Evolutionary conservation across 495 filamentous ascomycete genomes (phyloP), one percentile per base, ranked within the genome.

Genomic region (Cercophora sp.): DNA sequence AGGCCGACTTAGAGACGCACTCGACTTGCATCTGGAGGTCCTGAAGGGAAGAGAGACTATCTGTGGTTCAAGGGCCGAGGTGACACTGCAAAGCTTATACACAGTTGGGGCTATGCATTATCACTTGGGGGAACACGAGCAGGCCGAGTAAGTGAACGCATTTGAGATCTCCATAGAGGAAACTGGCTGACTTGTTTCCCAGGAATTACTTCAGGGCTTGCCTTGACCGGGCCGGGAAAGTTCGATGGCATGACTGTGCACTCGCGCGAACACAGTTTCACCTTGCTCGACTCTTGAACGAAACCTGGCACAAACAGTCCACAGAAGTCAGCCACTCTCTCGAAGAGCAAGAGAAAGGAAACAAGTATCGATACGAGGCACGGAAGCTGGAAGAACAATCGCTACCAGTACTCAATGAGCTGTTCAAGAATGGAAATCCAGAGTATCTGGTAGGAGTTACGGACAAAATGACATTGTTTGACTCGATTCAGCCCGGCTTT

Each of bases 71-170:
- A 63, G 39, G 11, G 48, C 16, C 26, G 42, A 52, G 23, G 34
- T 13, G 4, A 63, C 62, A 2, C 53, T 65, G 18, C 46, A 60
- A 27, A 65, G 62, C 43, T 57, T 43, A 25, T 65, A 62, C 24
- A 59, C 62, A 3, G 56, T 65, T 20, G 62, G 62, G 19, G 60
- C 26, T 10, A 36, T 56, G 31, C 35, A 55, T 22, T 36, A 39
- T 16, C 18, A 36, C 15, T 13, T 58, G 2, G 51, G 39, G 5
- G 39, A 55, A 8, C 18, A 22, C 4, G n/a, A 6, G 11, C 16
- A 5, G 2, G 44, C 52, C 5, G 47, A 39, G 52, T 55, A 49
- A 44, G 52, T 35, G 8, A 40, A 19, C 23, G 4, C 27, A 11
- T 0, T 13, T 51, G 8, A 1, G n/a, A n/a, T n/a, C n/a, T n/a